phyloP scores from a whole-genome alignment of 2,329 filamentous ascomycete genomes.

The Plenodomus biglobosus region DNA sequence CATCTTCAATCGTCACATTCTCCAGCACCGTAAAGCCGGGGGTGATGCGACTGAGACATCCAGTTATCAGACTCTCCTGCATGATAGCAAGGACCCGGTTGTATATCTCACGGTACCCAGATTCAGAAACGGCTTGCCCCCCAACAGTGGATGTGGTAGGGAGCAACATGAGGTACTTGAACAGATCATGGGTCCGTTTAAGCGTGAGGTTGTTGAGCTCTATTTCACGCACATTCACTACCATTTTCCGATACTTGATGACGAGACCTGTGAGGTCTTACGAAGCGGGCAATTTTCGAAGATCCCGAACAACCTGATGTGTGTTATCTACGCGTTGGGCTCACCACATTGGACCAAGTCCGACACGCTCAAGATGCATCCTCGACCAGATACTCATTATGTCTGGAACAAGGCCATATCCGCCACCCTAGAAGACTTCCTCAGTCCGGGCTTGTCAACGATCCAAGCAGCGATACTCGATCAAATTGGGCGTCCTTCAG shows the following conservation, averaged over 20 bases:
- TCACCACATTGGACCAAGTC: conserved; percentile 45
- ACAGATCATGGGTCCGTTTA: conserved; percentile 45
- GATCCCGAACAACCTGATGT: conserved; percentile 43
- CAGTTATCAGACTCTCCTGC: conserved; percentile 55
- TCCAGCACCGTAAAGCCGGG: conserved; percentile 30
- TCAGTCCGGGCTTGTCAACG: conserved; percentile 46
- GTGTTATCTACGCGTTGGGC: conserved; percentile 44
- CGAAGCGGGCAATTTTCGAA: conserved; percentile 38
- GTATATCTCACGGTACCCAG: conserved; percentile 53
- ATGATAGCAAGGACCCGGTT: conserved; percentile 45
- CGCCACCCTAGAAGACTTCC: conserved; percentile 47
- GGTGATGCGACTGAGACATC: conserved; percentile 32
- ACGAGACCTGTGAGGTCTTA: conserved; percentile 40
- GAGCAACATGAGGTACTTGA: conserved; percentile 47
- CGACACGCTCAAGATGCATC: conserved; percentile 38
- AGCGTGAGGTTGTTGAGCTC: conserved; percentile 47
- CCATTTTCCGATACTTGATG: conserved; percentile 47
- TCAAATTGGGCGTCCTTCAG: conserved; percentile 45
- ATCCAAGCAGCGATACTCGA: conserved; percentile 46
- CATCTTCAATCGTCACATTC: conserved; percentile 45
- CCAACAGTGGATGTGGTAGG: conserved; percentile 39
- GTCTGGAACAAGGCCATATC: conserved; percentile 48
- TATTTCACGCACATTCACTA: conserved; percentile 48
- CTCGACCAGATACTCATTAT: conserved; percentile 44
- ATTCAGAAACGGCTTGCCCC: conserved; percentile 50